Evolutionary conservation across 768 basidiomycete species (phyloP), one percentile per base, ranked within the genome.

Genomic region (Dioszegia hungarica): DNA sequence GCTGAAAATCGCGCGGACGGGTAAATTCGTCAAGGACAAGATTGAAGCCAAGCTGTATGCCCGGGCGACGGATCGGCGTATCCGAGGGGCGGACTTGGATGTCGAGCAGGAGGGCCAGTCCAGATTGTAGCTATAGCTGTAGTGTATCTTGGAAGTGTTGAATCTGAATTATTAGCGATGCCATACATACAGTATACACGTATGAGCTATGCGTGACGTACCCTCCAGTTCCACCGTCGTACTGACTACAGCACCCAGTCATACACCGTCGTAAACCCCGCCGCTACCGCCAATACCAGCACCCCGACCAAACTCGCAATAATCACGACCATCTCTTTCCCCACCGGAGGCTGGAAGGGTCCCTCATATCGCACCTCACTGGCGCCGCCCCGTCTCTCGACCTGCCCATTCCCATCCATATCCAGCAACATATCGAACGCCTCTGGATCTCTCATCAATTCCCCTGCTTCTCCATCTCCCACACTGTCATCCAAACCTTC

Each of bases 21-120:
- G 83, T 25, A 80, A 79, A 43, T 84, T 82, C 80, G 64, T 83
- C 41, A 83, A 81, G 55, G 80, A 81, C 62, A 80, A 79, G 33
- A 68, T 83, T 1, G 80, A 82, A 59, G 76, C 65, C 14, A 70
- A 69, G 48, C 25, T 74, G 9, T 56, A 67, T n/a, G 41, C 62
- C 8, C 49, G 58, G 3, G 55, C 61, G n/a, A 48, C 45, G 40
- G 62, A 67, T 28, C 25, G 55, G 27, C 37, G 72, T 20, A 28
- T 36, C 22, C 47, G 72, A 46, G 69, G 72, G 17, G 37, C 60
- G 4, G 72, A 73, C 59, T 11, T 67, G 31, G 61, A 64, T 10
- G 63, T 73, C n/a, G 72, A 74, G 60, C 44, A 59, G 2, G 75
- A 76, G 37, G 75, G 75, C 24, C 62, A 66, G 39, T 70, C 69